Evolutionary conservation across 805 yeast genomes (phyloP), one percentile per base, ranked within the genome.

Genomic region (Candida tibetensis): DNA sequence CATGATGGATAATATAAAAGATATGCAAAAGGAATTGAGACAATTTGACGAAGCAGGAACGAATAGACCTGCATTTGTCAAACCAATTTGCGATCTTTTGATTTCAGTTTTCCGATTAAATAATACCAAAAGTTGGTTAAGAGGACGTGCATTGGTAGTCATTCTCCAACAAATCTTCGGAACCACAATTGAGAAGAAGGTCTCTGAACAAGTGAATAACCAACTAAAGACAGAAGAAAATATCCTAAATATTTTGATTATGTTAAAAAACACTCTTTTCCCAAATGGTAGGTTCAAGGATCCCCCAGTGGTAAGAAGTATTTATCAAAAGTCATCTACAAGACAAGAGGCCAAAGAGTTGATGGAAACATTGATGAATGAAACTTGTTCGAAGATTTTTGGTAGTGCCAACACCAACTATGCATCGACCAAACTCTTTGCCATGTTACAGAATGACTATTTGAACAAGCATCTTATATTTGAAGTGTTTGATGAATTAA

Each of bases 101-200:
- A 73, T 86, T 14, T 68, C 82, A 0, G 52, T 88, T 1, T 90
- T 90, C 59, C 79, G 85, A 21, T 59, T 86, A 16, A 76, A 78
- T 37, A 70, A 66, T 13, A 71, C 85, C 1, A 79, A 78, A 32
- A 77, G 79, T 32, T 87, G 96, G 95, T 60, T 90, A 1, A 66
- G 95, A 37, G 97, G 96, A 0, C 69, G 89, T 30, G 96, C 96
- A 0, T 69, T 88, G 6, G 72, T 89, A 27, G 79, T 88, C 4
- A 77, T 90, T 3, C 62, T 90, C 37, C 96, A 89, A 57, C 96
- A 88, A 55, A 59, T 90, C 1, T 70, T 90, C 27, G 97, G 97
- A 0, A 85, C 91, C 2, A 84, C 96, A 0, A 82, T 90, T 36
- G 96, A 90, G 53, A 81, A 79, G 53, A 77, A 75, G 37, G 71